phyloP scores from a whole-genome alignment of 768 basidiomycete genomes.

The Boletus pseudopeckii region DNA sequence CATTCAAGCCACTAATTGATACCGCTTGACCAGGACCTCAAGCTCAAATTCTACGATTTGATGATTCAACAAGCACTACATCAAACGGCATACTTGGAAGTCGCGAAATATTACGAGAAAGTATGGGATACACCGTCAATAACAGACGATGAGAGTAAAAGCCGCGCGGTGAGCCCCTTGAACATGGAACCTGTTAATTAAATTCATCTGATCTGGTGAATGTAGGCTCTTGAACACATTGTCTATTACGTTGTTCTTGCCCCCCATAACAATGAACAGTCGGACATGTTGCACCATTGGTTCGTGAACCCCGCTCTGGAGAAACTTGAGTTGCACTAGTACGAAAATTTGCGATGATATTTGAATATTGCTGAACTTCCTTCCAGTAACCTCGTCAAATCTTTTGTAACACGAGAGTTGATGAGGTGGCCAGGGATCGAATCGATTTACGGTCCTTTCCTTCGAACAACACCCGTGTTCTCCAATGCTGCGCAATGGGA shows the following conservation, averaged over 20 bases:
- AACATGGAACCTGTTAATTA: not conserved
- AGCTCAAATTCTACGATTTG: slow-evolving; percentile 92
- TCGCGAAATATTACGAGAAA: slow-evolving; percentile 92
- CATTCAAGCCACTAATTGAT: not conserved
- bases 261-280: slow-evolving; percentile 95
- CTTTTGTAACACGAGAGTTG: slow-evolving; percentile 87
- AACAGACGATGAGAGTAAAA: slow-evolving; percentile 77
- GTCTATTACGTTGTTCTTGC: slow-evolving; percentile 93
- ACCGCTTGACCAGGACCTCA: slow-evolving; percentile 67
- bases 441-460: slow-evolving; percentile 77
- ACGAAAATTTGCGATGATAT: slow-evolving; percentile 22
- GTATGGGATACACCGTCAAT: slow-evolving; percentile 97
- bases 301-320: slow-evolving; percentile 72
- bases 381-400: slow-evolving; percentile 85
- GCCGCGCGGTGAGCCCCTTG: slow-evolving; percentile 51
- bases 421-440: slow-evolving; percentile 98
- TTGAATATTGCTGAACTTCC: slow-evolving; percentile 11
- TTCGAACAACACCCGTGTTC: slow-evolving; percentile 82
- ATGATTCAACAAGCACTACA: slow-evolving; percentile 95
- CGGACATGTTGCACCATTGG: slow-evolving; percentile 91
- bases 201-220: slow-evolving; percentile 3
- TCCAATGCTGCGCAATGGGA: slow-evolving; percentile 81
- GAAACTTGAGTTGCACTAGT: slow-evolving; percentile 87
- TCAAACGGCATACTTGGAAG: slow-evolving; percentile 82
- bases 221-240: slow-evolving; percentile 88